Base-by-base conservation (phyloP, 2,329 filamentous ascomycete species). In the Aureobasidium zeae region DNA sequence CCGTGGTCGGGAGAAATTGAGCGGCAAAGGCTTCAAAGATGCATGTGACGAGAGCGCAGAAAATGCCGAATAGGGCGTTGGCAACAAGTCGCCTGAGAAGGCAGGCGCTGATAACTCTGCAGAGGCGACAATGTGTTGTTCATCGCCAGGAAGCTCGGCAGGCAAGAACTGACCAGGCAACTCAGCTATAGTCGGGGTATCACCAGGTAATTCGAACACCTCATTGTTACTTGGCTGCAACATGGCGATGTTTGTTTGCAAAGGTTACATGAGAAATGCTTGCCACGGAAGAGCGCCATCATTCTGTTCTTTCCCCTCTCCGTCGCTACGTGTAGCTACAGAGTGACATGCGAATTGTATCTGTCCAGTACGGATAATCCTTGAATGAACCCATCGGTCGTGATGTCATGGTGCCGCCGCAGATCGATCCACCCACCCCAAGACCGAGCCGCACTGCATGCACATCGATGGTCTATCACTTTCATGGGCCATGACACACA, bases 1-100 rank as follows among this genome's bases (percentile, higher is more conserved):
- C 33, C 47, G 44, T 6, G 53, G 54, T 11, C 55, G 50, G 11
- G 55, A 57, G 48, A 57, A 57, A 38, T 57, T 57, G 41, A 54
- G 46, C 9, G 49, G 45, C 11, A 38, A 32, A 12, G 52, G 51
- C 21, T 45, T 45, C 22, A 53, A 24, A 15, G 39, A 43, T 12
- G 39, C 29, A 21, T 43, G 20, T 10, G 39, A 43, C 4, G 30
- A 43, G 16, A 33, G 12, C 16, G 17, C 24, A 9, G 39, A 43
- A n/a, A 43, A 31, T 2, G 28, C 37, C 4, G 37, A 41, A 21
- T 24, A 41, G 7, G 37, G 37, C 19, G 37, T 41, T 24, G 37
- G 37, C 12, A 41, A 15, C 12, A 32, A 10, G 21, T 41, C 37
- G 20, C 15, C 17, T 28, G 37, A 41, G 13, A 13, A 13, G 10